phyloP scores from a whole-genome alignment of 169 alveolate genomes.

The Plasmodium malariae region DNA sequence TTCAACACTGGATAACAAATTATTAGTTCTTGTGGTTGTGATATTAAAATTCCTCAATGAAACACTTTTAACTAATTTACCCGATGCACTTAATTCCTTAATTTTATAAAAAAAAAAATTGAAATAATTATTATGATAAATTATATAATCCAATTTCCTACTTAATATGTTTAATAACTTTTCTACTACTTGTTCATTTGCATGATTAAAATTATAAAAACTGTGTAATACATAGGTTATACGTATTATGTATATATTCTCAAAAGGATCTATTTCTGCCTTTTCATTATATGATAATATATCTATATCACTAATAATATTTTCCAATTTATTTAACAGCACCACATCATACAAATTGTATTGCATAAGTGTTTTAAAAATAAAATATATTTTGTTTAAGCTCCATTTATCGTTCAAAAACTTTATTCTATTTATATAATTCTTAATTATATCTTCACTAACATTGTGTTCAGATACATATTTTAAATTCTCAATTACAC shows the following conservation, averaged over 20 bases:
- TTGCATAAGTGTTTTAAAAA: conserved; percentile 50
- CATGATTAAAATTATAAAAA: conserved; percentile 28
- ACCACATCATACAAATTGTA: conserved; percentile 43
- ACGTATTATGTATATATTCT: conserved; percentile 60
- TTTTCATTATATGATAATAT: not conserved
- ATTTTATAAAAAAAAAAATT: not conserved
- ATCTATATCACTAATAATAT: conserved; percentile 12
- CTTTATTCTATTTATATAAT: conserved; percentile 29
- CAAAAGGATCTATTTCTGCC: conserved; percentile 42
- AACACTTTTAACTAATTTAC: no score
- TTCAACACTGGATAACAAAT: no score
- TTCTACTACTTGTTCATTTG: conserved; percentile 34
- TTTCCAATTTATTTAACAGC: conserved; percentile 31
- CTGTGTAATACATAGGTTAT: conserved; percentile 61
- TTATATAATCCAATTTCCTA: conserved; percentile 48
- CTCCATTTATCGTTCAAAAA: conserved; percentile 46
- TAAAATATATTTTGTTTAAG: conserved; percentile 59
- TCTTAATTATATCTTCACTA: conserved; percentile 25
- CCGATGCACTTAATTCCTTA: no score
- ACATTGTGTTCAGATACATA: conserved; percentile 61
- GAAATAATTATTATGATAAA: conserved; percentile 33
- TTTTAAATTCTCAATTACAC: conserved; percentile 53
- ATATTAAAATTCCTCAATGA: no score
- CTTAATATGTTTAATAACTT: conserved; percentile 31
- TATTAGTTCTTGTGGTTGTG: no score